These are phyloP conservation scores for Russula emetica DNA, from an alignment of 768 basidiomycete species.

Conservation along the genomic window DNA sequence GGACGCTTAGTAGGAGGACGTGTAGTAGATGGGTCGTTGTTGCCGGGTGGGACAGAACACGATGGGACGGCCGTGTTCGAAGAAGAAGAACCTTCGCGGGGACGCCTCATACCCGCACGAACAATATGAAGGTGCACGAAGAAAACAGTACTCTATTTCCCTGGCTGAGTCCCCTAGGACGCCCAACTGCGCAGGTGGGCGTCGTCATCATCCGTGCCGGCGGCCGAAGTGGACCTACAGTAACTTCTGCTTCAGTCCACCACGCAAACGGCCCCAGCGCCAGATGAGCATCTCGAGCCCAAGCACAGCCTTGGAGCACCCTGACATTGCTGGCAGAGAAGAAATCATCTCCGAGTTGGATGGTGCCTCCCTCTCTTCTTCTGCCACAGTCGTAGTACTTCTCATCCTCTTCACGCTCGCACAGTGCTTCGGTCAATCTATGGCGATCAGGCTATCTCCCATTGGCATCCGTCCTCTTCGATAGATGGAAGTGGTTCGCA, in stretches of 20 bases:
- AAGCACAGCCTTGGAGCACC: slow-evolving; percentile 1
- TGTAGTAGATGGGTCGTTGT: background rate
- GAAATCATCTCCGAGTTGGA: slow-evolving; percentile 23
- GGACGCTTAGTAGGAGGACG: slow-evolving; percentile 20
- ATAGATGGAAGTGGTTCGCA: slow-evolving; percentile 15
- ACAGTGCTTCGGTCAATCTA: slow-evolving; percentile 81
- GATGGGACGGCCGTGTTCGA: background rate
- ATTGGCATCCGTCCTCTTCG: slow-evolving; percentile 46
- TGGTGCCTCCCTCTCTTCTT: slow-evolving; percentile 15
- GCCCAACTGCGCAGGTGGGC: background rate
- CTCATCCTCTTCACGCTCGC: slow-evolving; percentile 6
- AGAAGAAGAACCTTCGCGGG: background rate
- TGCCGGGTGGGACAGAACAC: slow-evolving; percentile 2
- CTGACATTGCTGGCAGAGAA: slow-evolving; percentile 18
- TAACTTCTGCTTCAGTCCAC: background rate
- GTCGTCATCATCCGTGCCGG: background rate
- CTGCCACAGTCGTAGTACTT: slow-evolving; percentile 1
- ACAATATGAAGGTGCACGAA: background rate
- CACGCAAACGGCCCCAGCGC: background rate
- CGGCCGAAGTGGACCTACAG: background rate
- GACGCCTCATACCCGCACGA: slow-evolving; percentile 18
- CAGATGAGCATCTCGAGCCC: slow-evolving; percentile 6
- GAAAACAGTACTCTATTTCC: background rate
- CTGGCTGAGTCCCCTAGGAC: background rate
- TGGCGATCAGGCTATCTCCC: slow-evolving; percentile 58